phyloP scores from a whole-genome alignment of 768 basidiomycete genomes.

The Boletus sensibilis region DNA sequence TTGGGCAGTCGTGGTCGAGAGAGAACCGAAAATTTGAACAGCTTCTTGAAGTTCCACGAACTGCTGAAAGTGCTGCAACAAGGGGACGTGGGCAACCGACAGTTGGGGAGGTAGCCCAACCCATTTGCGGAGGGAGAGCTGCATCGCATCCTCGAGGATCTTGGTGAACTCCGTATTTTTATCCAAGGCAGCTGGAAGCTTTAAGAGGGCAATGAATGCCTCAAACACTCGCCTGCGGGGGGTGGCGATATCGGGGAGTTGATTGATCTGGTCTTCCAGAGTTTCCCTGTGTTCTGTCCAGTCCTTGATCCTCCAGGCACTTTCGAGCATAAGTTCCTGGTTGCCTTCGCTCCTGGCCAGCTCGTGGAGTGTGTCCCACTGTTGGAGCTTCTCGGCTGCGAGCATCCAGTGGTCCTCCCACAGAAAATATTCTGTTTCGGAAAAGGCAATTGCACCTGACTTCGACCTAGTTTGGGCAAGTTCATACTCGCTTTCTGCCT shows the following conservation, averaged over 20 bases:
- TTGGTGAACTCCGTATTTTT: conserved; percentile 87
- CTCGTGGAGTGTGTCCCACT: conserved; percentile 95
- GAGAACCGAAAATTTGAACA: conserved; percentile 87
- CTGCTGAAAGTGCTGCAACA: conserved; percentile 97
- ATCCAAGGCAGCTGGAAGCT: conserved; percentile 75
- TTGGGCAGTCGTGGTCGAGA: conserved; percentile 79
- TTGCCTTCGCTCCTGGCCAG: conserved; percentile 87
- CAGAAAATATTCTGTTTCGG: conserved; percentile 92
- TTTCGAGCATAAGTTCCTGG: conserved; percentile 89
- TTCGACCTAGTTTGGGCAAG: conserved; percentile 83
- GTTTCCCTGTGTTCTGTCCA: conserved; percentile 81
- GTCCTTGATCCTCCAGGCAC: conserved; percentile 91
- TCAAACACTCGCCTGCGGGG: conserved; percentile 98
- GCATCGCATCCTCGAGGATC: conserved; percentile 93
- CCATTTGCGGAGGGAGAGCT: conserved; percentile 96
- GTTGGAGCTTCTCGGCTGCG: conserved; percentile 92
- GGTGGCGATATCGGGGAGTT: conserved; percentile 83
- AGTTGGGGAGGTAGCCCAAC: conserved; percentile 80
- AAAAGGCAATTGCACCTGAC: conserved; percentile 79
- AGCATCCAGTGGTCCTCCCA: conserved; percentile 99
- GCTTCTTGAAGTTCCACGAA: conserved; percentile 98
- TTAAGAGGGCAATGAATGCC: conserved; percentile 86
- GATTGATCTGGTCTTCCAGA: conserved; percentile 77
- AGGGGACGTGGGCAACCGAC: conserved; percentile 89
- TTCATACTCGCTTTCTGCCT: conserved; percentile 87